Evolutionary conservation across 495 filamentous ascomycete species (phyloP).

Genomic region (Xylaria curta): DNA sequence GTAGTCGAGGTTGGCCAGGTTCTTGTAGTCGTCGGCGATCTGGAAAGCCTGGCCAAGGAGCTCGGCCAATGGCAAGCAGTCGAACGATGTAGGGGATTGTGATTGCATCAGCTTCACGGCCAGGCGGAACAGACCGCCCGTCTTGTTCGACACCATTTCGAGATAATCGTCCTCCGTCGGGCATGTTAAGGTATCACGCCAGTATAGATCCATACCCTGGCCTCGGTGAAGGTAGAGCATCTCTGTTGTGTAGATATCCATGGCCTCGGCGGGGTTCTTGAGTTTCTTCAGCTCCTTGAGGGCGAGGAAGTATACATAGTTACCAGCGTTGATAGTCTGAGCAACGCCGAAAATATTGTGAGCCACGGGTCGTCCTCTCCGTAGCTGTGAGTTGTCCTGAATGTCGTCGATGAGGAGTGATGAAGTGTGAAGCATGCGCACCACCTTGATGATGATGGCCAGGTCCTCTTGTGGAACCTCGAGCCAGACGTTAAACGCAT

Average conservation of each 20-base stretch:
- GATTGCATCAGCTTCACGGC: constrained; percentile 86
- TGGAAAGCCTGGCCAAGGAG: constrained; percentile 84
- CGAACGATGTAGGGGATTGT: constrained; percentile 60
- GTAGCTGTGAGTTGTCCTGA: constrained; percentile 74
- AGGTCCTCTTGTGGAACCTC: constrained; percentile 72
- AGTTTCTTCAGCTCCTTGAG: constrained; percentile 72
- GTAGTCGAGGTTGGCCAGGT: constrained; percentile 73
- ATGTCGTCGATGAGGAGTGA: constrained; percentile 83
- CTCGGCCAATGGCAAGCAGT: constrained; percentile 74
- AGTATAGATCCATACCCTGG: constrained; percentile 89
- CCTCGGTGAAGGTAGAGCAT: constrained; percentile 82
- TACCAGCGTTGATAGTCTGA: constrained; percentile 88
- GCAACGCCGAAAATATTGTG: constrained; percentile 85
- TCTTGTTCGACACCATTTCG: constrained; percentile 92
- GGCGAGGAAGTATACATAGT: constrained; percentile 84
- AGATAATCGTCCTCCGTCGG: constrained; percentile 87
- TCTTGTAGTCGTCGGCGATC: constrained; percentile 89
- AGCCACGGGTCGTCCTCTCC: constrained; percentile 81
- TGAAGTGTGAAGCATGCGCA: constrained; percentile 82
- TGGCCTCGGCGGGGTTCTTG: constrained; percentile 58
- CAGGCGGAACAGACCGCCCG: constrained; percentile 83
- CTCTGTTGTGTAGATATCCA: constrained; percentile 79
- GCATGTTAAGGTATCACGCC: constrained; percentile 81
- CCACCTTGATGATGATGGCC: constrained; percentile 73
- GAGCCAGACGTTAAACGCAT: constrained; percentile 80